These are phyloP conservation scores for Neckera pumila DNA, from an alignment of 225 moss, liverwort and hornwort species.

Conservation along the genomic window DNA sequence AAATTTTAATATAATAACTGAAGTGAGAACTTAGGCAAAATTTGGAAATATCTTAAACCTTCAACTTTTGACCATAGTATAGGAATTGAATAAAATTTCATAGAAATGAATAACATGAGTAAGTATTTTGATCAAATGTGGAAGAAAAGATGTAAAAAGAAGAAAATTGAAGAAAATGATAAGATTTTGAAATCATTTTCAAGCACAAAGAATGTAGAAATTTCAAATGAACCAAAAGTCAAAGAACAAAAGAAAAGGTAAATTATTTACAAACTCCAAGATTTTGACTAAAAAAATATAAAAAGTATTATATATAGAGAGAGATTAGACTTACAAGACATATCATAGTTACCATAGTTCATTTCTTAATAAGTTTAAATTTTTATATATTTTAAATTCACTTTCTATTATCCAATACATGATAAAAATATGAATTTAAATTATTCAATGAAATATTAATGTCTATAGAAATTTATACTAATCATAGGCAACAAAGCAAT, in stretches of 20 bases:
- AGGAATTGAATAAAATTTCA: neutral
- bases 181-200: neutral
- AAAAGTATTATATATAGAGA: neutral
- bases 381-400: no score
- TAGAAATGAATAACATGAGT: neutral
- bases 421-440: fast-evolving
- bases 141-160: neutral
- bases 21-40: neutral
- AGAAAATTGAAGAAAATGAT: neutral
- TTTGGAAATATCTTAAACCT: neutral
- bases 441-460: neutral
- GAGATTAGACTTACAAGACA: neutral
- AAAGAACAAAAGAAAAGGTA: neutral
- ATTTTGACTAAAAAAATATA: no score
- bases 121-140: conserved; percentile 1
- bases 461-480: neutral
- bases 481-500: neutral
- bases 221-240: neutral
- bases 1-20: neutral
- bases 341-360: neutral
- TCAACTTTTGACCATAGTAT: neutral
- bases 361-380: neutral
- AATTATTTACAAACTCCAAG: neutral
- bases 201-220: neutral
- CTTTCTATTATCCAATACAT: neutral